Percentiles rank a stretch among this genome's conserved stretches.
Conservation (phyloP, 805 yeast genomes). For the Nakazawaea ishiwadae region DNA sequence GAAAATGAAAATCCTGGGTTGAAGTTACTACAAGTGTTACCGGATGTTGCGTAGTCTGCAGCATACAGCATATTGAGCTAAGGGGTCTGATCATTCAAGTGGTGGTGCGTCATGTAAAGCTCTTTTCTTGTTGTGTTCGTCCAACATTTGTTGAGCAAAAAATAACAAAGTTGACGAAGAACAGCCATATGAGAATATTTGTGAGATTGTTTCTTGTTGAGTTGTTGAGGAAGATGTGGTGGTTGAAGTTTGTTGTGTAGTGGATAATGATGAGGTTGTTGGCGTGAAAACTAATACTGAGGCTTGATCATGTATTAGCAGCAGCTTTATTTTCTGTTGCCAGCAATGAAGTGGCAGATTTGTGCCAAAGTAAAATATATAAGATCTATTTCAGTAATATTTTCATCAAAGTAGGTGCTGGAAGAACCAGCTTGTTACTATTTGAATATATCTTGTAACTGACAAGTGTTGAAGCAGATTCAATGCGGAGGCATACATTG, state of each 20-base stretch:
- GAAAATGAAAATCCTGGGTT: constrained; percentile 39
- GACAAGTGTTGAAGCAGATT: too few relatives aligned
- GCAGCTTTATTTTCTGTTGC: constrained; percentile 7
- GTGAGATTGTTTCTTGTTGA: constrained; percentile 11
- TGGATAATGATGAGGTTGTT: constrained; percentile 18
- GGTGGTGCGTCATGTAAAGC: constrained; percentile 44
- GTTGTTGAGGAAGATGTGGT: constrained; percentile 17
- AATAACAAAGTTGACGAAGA: constrained; percentile 18
- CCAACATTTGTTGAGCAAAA: constrained; percentile 43
- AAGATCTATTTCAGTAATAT: too few relatives aligned
- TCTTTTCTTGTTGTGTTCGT: constrained; percentile 58
- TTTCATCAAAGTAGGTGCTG: too few relatives aligned
- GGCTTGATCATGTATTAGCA: constrained; percentile 15
- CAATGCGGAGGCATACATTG: too few relatives aligned
- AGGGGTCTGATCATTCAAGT: constrained; percentile 49
- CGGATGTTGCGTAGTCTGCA: constrained; percentile 46
- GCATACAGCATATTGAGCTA: constrained; percentile 59
- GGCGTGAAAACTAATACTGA: constrained; percentile 18
- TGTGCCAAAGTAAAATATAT: too few relatives aligned
- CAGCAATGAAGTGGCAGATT: constrained; percentile 8
- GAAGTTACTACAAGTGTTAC: constrained; percentile 47
- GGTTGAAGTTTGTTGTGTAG: constrained; percentile 18
- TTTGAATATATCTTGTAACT: too few relatives aligned
- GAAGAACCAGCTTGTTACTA: too few relatives aligned
- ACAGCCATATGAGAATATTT: constrained; percentile 17